Evolutionary conservation across 768 basidiomycete species (phyloP).

Genomic region (Phlebiopsis gigantea): DNA sequence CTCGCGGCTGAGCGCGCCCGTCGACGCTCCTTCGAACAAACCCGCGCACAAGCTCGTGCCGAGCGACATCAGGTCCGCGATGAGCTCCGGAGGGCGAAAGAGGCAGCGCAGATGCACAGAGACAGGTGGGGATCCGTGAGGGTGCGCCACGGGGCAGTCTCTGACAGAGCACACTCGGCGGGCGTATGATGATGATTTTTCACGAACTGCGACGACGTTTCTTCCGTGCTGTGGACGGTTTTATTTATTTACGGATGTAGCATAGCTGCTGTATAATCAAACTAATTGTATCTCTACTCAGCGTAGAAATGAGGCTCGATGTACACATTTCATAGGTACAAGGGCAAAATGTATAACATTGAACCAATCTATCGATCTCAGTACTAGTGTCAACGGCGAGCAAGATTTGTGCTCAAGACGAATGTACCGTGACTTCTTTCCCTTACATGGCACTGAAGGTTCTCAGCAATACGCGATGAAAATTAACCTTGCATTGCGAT

Average conservation of each 20-base stretch:
- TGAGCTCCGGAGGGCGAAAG: conserved; percentile 2
- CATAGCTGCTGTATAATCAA: background rate
- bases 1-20: background rate
- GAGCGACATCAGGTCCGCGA: background rate
- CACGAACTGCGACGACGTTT: background rate
- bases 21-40: background rate
- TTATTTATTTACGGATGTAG: too few relatives aligned
- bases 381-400: too few relatives aligned
- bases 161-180: too few relatives aligned
- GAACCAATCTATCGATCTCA: background rate
- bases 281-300: background rate
- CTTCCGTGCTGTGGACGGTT: too few relatives aligned
- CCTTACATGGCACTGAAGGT: too few relatives aligned
- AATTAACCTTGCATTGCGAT: too few relatives aligned
- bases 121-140: too few relatives aligned
- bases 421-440: too few relatives aligned
- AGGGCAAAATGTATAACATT: background rate
- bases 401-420: too few relatives aligned
- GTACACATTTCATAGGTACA: background rate
- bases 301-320: background rate
- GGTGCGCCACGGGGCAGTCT: too few relatives aligned
- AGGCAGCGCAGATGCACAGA: background rate
- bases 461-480: too few relatives aligned
- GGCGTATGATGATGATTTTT: too few relatives aligned
- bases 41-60: background rate